Evolutionary conservation across 495 filamentous ascomycete species (phyloP), one percentile per base, ranked within the genome.

Genomic region (Penicillium arizonense): DNA sequence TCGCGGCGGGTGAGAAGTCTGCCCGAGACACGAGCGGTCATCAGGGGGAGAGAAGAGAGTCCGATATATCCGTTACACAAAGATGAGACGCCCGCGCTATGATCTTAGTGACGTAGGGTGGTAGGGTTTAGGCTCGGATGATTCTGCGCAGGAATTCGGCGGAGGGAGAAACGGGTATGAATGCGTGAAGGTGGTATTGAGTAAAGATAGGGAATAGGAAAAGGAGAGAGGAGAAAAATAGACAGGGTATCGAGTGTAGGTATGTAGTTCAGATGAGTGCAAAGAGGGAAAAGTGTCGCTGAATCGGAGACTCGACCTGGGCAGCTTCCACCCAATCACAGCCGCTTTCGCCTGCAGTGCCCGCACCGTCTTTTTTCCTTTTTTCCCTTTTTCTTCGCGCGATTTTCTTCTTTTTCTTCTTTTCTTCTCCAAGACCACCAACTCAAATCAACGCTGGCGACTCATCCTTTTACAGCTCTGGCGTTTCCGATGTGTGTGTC

Each of bases 391-490:
- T 62, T 56, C 47, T 52, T 59, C 43, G 54, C 46, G 38, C 37
- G 58, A 62, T 59, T 58, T 57, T 54, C 23, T 32, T 47, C 47
- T 68, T 56, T 60, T 71, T 59, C 68, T 71, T 69, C 70, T 77
- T 70, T 62, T 57, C 57, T 53, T 75, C 76, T 75, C 65, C 75
- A 83, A 87, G 89, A 94, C 90, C 90, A 87, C 85, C 86, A 83
- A 86, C 84, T 91, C 89, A 92, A 94, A 92, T 90, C 88, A 88
- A 89, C 85, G 85, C 77, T 86, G 87, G 85, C 78, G 57, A 69
- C 53, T 53, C 58, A 40, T 55, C 40, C 68, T 64, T 61, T 79
- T 71, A 88, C 84, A 87, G 83, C 77, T 77, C 87, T 91, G 87
- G 78, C 85, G 83, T 89, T 78, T 91, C 87, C 87, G 85, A 88